Conservation (phyloP, 805 yeast species). For the Kodamaea neixiangensis region DNA sequence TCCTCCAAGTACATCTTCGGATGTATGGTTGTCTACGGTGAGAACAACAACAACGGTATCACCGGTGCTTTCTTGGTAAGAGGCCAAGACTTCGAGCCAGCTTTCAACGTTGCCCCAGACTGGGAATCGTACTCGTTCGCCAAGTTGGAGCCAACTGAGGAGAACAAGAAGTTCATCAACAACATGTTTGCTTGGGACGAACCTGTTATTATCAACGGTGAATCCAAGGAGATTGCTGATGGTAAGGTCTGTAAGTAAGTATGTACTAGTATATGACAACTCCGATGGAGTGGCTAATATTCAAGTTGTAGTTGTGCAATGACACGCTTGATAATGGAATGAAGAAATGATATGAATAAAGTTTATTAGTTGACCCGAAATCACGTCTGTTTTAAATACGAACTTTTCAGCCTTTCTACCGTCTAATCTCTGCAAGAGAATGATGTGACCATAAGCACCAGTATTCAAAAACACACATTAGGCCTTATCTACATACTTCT, state of each 20-base stretch:
- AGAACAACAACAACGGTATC: conserved; percentile 97
- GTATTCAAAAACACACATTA: too few species aligned
- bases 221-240: conserved; percentile 84
- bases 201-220: conserved; percentile 82
- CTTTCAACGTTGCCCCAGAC: conserved; percentile 98
- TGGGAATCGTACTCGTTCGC: conserved; percentile 91
- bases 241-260: conserved; percentile 95
- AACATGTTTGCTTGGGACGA: conserved; percentile 99
- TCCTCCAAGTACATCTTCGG: conserved; percentile 96
- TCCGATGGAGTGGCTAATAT: not conserved
- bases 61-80: conserved; percentile 93
- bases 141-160: conserved; percentile 79
- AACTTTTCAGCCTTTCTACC: too few species aligned
- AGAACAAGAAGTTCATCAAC: conserved; percentile 75
- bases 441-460: too few species aligned
- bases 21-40: conserved; percentile 92
- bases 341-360: too few species aligned
- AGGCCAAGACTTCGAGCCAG: conserved; percentile 90
- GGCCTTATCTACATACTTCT: too few species aligned
- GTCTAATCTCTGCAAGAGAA: too few species aligned
- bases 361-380: too few species aligned
- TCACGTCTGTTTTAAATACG: too few species aligned
- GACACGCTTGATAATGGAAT: too few species aligned
- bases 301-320: too few species aligned
- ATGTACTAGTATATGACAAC: not conserved